A percentile compares a stretch with the other conserved stretches of the same genome.
These are phyloP conservation scores for Botrytis elliptica DNA, from an alignment of 2,329 filamentous ascomycete genomes.

Conservation along the genomic window DNA sequence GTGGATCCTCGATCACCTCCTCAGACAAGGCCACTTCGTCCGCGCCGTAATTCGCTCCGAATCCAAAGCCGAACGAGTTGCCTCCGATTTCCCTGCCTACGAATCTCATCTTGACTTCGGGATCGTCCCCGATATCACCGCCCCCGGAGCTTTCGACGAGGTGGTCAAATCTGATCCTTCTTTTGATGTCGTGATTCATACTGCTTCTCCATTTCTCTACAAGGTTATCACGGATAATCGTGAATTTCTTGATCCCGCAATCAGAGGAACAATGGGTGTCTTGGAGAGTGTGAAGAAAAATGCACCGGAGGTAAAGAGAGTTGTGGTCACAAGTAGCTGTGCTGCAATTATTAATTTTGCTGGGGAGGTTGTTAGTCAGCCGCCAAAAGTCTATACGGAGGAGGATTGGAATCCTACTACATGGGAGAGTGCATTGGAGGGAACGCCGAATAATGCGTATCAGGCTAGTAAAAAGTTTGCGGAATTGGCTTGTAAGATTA, in stretches of 20 bases:
- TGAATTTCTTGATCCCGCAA: slow-evolving; percentile 52
- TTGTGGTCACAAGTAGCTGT: slow-evolving; percentile 54
- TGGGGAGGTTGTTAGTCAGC: background rate
- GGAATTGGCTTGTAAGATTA: slow-evolving; percentile 49
- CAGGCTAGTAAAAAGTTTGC: slow-evolving; percentile 63
- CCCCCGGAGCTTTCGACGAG: slow-evolving; percentile 66
- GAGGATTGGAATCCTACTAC: slow-evolving; percentile 55
- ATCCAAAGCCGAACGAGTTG: slow-evolving; percentile 46
- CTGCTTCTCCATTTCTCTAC: slow-evolving; percentile 55
- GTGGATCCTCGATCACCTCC: slow-evolving; percentile 35
- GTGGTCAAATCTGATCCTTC: slow-evolving; percentile 57
- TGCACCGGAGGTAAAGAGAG: slow-evolving; percentile 62
- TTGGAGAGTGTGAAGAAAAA: slow-evolving; percentile 65
- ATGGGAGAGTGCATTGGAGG: slow-evolving; percentile 42
- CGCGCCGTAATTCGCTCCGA: slow-evolving; percentile 45
- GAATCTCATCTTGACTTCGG: slow-evolving; percentile 41
- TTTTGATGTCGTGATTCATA: slow-evolving; percentile 60
- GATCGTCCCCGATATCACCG: slow-evolving; percentile 70
- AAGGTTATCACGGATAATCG: slow-evolving; percentile 36
- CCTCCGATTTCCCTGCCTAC: slow-evolving; percentile 41
- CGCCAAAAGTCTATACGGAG: slow-evolving; percentile 45
- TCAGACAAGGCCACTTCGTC: slow-evolving; percentile 38
- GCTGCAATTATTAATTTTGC: slow-evolving; percentile 37
- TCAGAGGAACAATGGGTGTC: slow-evolving; percentile 64
- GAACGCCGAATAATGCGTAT: slow-evolving; percentile 43